These are phyloP conservation scores for Tuber brumale DNA, from an alignment of 495 filamentous ascomycete genomes.

Conservation along the genomic window DNA sequence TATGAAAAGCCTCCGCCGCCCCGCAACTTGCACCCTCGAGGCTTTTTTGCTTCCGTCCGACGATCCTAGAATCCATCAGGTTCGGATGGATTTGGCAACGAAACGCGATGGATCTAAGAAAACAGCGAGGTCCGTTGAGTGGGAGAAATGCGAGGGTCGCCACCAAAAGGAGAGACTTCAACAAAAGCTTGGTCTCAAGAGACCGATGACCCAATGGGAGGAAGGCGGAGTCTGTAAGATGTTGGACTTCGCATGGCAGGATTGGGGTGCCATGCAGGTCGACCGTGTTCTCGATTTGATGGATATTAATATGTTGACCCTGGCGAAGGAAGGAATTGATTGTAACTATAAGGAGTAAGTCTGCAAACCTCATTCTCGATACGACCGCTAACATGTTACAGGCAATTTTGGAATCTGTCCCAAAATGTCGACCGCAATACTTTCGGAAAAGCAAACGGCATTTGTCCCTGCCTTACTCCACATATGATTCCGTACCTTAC, in stretches of 20 bases:
- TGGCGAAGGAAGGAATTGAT: conserved; percentile 50
- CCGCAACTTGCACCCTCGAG: conserved; percentile 58
- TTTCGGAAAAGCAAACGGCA: conserved; percentile 51
- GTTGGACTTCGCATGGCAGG: conserved; percentile 54
- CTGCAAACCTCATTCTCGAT: conserved; percentile 9
- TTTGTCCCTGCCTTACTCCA: conserved; percentile 67
- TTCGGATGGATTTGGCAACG: conserved; percentile 45
- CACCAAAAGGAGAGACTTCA: conserved; percentile 51
- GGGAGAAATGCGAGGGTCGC: conserved; percentile 54
- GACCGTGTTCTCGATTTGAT: conserved; percentile 61
- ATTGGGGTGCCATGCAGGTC: conserved; percentile 47
- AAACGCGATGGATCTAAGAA: conserved; percentile 34
- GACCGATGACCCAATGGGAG: conserved; percentile 55
- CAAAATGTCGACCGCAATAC: conserved; percentile 64
- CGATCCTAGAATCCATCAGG: conserved; percentile 52
- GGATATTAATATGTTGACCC: conserved; percentile 55
- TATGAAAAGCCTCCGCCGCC: conserved; percentile 49
- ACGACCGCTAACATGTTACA: conserved; percentile 30
- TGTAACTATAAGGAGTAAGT: conserved; percentile 58
- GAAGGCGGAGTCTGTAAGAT: conserved; percentile 48
- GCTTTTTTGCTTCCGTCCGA: conserved; percentile 57
- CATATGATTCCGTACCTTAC: conserved; percentile 58
- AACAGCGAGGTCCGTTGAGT: conserved; percentile 45
- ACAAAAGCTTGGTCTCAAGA: conserved; percentile 48
- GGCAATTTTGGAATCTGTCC: conserved; percentile 59